Evolutionary conservation across 2,329 filamentous ascomycete genomes (phyloP).

Genomic region (Sclerotinia spermophila): DNA sequence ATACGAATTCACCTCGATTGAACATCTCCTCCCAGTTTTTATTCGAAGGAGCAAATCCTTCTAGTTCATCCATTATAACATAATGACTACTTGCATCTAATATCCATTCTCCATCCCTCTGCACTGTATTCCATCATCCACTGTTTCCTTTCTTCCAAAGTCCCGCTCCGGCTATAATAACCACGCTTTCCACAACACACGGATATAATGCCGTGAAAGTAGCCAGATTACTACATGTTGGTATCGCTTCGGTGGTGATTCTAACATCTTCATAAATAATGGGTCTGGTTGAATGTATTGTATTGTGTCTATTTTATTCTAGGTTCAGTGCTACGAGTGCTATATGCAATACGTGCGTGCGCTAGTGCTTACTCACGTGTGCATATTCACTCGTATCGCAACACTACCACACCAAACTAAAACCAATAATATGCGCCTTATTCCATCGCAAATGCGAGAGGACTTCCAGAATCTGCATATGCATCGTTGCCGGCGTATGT

Average conservation of each 20-base stretch:
- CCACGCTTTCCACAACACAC: constrained; percentile 37
- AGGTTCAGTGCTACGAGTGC: no score
- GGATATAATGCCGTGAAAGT: constrained; percentile 40
- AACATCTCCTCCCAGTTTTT: constrained; percentile 46
- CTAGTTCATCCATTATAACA: constrained; percentile 36
- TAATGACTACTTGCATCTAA: constrained; percentile 21
- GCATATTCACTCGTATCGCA: no score
- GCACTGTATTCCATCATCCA: constrained; percentile 21
- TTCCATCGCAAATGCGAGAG: neutral
- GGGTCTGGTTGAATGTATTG: no score
- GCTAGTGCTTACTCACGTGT: no score
- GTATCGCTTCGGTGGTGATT: no score
- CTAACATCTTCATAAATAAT: no score
- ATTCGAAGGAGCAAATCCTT: constrained; percentile 37
- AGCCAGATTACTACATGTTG: no score
- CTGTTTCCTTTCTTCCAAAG: constrained; percentile 35
- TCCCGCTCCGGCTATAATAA: constrained; percentile 48
- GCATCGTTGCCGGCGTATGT: constrained; percentile 44
- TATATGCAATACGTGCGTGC: no score
- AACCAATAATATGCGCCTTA: neutral
- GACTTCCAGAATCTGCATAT: constrained; percentile 39
- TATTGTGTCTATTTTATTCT: no score
- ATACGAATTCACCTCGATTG: constrained; percentile 43
- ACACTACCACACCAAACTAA: neutral
- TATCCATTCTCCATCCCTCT: constrained; percentile 10